A percentile compares a stretch with the other conserved stretches of the same genome.
phyloP scores from a whole-genome alignment of 2,329 filamentous ascomycete species.

The Ophiostoma novo-ulmi region DNA sequence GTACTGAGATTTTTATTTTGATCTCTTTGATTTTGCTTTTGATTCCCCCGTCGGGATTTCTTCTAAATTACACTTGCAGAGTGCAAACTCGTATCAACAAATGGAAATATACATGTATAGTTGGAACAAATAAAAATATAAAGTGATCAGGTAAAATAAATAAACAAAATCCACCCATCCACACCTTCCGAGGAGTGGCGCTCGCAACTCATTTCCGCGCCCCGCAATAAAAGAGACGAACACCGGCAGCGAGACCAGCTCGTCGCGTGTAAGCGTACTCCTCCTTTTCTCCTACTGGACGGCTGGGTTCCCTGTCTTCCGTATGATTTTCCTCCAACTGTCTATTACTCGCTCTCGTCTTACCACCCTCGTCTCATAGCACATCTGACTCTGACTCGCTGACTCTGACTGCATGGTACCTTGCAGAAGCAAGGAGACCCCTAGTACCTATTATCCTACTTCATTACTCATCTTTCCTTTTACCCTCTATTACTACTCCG shows the following conservation, averaged over 20 bases:
- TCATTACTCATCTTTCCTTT: neutral
- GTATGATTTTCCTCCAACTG: neutral
- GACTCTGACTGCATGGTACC: conserved; percentile 5
- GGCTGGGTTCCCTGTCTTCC: neutral
- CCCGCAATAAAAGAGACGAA: conserved; percentile 22
- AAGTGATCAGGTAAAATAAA: conserved; percentile 1
- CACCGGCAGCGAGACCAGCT: conserved; percentile 7
- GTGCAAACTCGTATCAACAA: conserved; percentile 8
- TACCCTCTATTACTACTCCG: neutral
- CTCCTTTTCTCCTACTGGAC: neutral
- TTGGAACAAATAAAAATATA: neutral
- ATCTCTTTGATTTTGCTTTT: neutral
- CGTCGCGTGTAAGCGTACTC: conserved; percentile 17
- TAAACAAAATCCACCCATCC: conserved; percentile 13
- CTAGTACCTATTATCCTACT: neutral
- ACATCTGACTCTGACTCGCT: conserved; percentile 1
- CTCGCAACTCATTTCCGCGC: conserved; percentile 25
- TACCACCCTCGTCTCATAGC: neutral
- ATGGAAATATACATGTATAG: neutral
- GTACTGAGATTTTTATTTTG: neutral
- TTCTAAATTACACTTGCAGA: neutral
- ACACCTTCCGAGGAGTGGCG: conserved; percentile 20
- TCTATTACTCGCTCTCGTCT: conserved; percentile 5
- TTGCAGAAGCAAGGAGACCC: conserved; percentile 10
- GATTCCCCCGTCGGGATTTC: neutral